Conservation (phyloP, 176 grass and related monocot genomes). For the Bothriochloa decipiens region DNA sequence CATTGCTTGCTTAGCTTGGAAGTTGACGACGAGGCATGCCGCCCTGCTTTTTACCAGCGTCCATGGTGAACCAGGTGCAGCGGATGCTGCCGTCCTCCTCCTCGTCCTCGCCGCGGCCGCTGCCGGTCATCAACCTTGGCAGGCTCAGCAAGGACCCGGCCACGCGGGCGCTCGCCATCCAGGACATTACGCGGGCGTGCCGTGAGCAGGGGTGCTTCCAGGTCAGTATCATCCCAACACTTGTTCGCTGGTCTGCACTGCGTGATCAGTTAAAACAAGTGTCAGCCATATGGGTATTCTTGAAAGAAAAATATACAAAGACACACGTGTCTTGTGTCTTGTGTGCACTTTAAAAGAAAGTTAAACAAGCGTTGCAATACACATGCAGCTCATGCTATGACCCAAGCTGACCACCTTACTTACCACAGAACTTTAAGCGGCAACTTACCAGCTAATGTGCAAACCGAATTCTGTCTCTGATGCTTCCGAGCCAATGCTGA, state of each 20-base stretch:
- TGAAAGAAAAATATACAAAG: not conserved
- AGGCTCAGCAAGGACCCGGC: slow-evolving; percentile 32
- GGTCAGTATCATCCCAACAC: slow-evolving; percentile 34
- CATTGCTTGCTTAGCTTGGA: not conserved
- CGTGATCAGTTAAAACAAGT: not conserved
- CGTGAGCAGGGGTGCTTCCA: slow-evolving; percentile 63
- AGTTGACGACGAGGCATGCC: slow-evolving; percentile 36
- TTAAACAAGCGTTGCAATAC: not conserved
- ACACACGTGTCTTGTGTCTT: not conserved
- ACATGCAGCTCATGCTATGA: not conserved
- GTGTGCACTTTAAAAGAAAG: not conserved
- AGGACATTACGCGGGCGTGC: slow-evolving; percentile 61
- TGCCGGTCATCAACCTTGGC: slow-evolving; percentile 53
- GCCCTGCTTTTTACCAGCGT: not conserved
- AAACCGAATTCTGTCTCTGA: not conserved
- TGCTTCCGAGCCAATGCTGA: not conserved
- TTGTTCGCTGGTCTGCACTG: not conserved
- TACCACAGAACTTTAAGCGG: not conserved
- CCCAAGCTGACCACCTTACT: not conserved
- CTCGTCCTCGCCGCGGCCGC: not conserved
- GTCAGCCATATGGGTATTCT: not conserved
- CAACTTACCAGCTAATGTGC: not conserved
- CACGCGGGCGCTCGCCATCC: slow-evolving; percentile 34
- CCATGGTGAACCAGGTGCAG: slow-evolving; percentile 20
- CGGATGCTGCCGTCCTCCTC: not conserved